These are phyloP conservation scores for Phyllosticta citriasiana DNA, from an alignment of 2,329 filamentous ascomycete genomes.

Conservation along the genomic window DNA sequence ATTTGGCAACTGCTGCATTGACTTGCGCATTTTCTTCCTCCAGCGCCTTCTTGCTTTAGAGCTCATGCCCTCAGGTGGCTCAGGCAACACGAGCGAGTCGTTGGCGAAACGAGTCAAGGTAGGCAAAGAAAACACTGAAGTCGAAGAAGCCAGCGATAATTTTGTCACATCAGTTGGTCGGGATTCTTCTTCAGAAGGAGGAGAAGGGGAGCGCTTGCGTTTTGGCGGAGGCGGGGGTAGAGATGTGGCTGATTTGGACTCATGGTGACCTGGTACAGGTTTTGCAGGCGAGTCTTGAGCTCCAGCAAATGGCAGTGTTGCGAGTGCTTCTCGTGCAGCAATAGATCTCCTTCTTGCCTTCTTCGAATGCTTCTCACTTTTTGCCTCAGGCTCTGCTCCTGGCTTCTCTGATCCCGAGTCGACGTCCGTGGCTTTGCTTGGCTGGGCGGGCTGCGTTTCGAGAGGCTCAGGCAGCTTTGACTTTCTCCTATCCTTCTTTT, in stretches of 20 bases:
- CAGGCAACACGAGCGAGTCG: not conserved
- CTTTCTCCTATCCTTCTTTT: not conserved
- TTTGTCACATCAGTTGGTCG: not conserved
- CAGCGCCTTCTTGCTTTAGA: not conserved
- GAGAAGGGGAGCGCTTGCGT: not conserved
- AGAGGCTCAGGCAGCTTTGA: not conserved
- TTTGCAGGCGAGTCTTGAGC: not conserved
- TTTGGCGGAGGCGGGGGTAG: not conserved
- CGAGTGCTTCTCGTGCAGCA: not conserved
- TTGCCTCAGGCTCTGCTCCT: not conserved
- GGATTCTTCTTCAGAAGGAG: not conserved
- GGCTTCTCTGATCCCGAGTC: not conserved
- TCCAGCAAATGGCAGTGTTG: not conserved
- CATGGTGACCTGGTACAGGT: not conserved
- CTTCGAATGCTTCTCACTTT: not conserved
- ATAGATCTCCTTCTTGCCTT: not conserved
- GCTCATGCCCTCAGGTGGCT: not conserved
- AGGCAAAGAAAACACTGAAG: not conserved
- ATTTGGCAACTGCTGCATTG: not conserved
- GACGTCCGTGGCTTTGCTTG: not conserved
- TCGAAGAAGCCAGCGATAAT: not conserved
- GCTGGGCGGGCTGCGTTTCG: not conserved
- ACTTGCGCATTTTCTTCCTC: not conserved
- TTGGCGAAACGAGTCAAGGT: not conserved
- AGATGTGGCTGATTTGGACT: not conserved